Evolutionary conservation across 192 early-diverging fungal genomes (phyloP), one percentile per base, ranked within the genome.

Genomic region (Oehlia diaphana): DNA sequence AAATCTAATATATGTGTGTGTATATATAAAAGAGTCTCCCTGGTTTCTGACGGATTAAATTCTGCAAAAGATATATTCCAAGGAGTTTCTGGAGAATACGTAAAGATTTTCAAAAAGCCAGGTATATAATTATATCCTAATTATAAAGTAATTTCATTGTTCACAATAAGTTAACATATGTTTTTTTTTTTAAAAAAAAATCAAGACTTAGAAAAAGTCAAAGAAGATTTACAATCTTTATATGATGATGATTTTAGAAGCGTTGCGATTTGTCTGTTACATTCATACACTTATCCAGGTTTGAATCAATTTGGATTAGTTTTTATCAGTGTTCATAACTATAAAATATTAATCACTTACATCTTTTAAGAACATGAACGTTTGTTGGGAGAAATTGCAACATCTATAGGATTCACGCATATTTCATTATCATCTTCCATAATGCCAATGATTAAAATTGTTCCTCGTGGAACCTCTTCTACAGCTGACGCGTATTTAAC

Each of bases 381-480:
- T n/a, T 69, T 79, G 28, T 75, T 96, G 26, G 95, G 89, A 3
- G 63, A 87, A 49, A 75, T 97, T 7, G 94, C 94, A 6, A 74
- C 86, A 21, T 67, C 86, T 23, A 83, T 96, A 63, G 96, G 96
- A 14, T 99, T 98, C 81, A 88, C 90, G 0, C 91, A 99, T 74
- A 88, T 99, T 39, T 95, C 96, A 23, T 82, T 94, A 19, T 96
- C 95, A 10, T 93, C 93, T 9, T 80, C 83, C 19, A 89, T 95
- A 47, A 93, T 94, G 88, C 96, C 97, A 21, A 96, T 95, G 93
- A 92, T 98, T 83, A 97, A 98, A 83, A 93, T 96, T 64, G 96
- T 99, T 8, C 94, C 97, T 9, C 93, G 98, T 31, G 95, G 95
- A 23, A 95, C 93, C 23, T 96, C 95, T 23, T 91, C 97, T 2